Base-by-base conservation (phyloP, 164 flowering plant species). In the Paratinospora sagittata region DNA sequence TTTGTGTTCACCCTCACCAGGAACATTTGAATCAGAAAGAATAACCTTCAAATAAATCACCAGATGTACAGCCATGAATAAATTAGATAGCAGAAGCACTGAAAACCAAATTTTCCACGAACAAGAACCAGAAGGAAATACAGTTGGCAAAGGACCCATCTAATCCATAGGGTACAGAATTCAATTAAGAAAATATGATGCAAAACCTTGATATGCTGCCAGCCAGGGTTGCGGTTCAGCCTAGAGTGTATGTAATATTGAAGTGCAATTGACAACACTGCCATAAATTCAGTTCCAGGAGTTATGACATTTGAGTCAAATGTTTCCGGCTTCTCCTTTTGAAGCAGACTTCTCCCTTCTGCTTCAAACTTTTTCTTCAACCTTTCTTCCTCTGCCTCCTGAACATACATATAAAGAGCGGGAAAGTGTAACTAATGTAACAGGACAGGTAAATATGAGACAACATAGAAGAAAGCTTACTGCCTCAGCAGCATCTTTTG, bases 1-100 rank as follows among this genome's bases (percentile, higher is more conserved):
- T 73, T 94, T 94, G 86, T 94, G 98, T 70, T 94, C 98, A 67
- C 98, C 98, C 81, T 94, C 98, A 36, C 97, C 98, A 73, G 95
- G 97, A 73, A 90, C 95, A 68, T 94, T 94, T 45, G 97, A 74
- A 83, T 94, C 98, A 77, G 98, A 94, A 67, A 94, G 88, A 76
- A 94, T 92, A 84, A 94, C 97, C 98, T 94, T 88, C 90, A 91
- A 88, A 87, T n/a, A 88, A 87, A 64, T 81, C 90, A 70, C 87
- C 84, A 88, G 83, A 75, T 84, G 79, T 85, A 78, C 82, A 85
- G 74, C 82, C 75, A 83, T 86, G 86, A 85, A 86, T 82, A 80
- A 85, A 74, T 78, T 79, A 85, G 77, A 83, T 78, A 84, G 72
- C 33, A 73, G 63, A 83, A 80, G 79, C 73, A 82, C 87, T 85